Base-by-base conservation (phyloP, 208 protist genomes). In the Crithidia brevicula region DNA sequence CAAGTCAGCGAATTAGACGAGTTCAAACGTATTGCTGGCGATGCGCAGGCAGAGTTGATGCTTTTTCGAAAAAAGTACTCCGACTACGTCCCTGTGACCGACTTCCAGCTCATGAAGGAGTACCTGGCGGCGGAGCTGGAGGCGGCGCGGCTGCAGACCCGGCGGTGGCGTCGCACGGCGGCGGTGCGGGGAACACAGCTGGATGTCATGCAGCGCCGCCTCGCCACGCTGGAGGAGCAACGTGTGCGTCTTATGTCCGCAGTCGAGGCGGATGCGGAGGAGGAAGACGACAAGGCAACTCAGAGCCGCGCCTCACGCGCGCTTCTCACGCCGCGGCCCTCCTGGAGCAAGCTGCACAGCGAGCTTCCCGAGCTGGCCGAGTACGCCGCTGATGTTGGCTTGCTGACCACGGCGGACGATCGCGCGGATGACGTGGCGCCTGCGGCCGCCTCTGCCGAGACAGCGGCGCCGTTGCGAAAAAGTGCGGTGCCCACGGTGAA, bases 151-250 rank as follows among this genome's bases (percentile, higher is more conserved):
- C 50, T 72, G 33, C 57, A 74, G 49, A 73, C 68, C 9, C 74
- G 83, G 43, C 88, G 86, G 1, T 75, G 91, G 64, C 90, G 90
- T 25, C 90, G 90, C 51, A 85, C 87, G 13, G 86, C 82, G 4
- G 85, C 85, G 22, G 85, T 92, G 18, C 85, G 90, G 18, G 87
- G 87, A 1, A 95, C 85, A 9, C 87, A 93, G 58, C 75, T 95
- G 0, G 85, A 95, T 45, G 83, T 93, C 16, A 88, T 93, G 75
- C 70, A 77, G 34, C 38, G 81, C 3, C 87, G 88, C 28, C 56
- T 95, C 3, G 54, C 72, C 20, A 47, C 63, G 10, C 51, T 93
- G 25, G 74, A 95, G 63, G 51, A 74, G 28, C 79, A 88, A 31
- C 65, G 81, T 23, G 50, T 40, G 2, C 10, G 57, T 11, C 67